These are phyloP conservation scores for Trypanosoma caninum DNA, from an alignment of 208 protist species.

Conservation along the genomic window DNA sequence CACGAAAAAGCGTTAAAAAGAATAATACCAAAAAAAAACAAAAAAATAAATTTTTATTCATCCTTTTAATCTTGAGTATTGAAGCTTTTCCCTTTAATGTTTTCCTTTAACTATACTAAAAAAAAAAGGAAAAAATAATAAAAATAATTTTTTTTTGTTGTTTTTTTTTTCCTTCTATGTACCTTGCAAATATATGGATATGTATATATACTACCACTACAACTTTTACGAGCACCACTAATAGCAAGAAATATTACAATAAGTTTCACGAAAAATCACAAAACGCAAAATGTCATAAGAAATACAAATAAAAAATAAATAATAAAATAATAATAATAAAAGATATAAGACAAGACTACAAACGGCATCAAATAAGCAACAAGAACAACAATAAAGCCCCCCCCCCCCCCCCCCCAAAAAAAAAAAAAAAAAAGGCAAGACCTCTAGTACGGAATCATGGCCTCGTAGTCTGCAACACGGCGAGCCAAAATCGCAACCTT, in stretches of 20 bases:
- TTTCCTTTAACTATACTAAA: too few species aligned
- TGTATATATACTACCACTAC: too few species aligned
- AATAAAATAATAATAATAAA: slow-evolving; percentile 14
- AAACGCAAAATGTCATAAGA: not conserved
- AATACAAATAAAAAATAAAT: slow-evolving; percentile 14
- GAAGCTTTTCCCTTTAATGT: too few species aligned
- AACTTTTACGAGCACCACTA: too few species aligned
- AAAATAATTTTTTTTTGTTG: too few species aligned
- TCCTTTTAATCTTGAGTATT: too few species aligned
- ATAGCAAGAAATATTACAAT: too few species aligned
- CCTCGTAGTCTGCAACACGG: slow-evolving; percentile 80
- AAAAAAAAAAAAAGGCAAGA: slow-evolving; percentile 3
- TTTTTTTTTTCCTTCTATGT: too few species aligned
- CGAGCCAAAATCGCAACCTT: slow-evolving; percentile 80
- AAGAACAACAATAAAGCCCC: not conserved
- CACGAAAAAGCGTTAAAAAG: not conserved
- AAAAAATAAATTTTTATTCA: not conserved
- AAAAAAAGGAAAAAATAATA: too few species aligned
- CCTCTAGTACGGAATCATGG: slow-evolving; percentile 59
- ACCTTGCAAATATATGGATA: too few species aligned
- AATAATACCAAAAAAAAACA: not conserved
- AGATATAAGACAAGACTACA: not conserved
- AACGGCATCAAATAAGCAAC: not conserved
- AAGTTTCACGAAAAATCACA: not conserved
- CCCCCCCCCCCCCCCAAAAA: not conserved